Percentiles rank a stretch among this genome's conserved stretches.
phyloP scores from a whole-genome alignment of 352 stramenopile species.

The Globisporangium canariense region DNA sequence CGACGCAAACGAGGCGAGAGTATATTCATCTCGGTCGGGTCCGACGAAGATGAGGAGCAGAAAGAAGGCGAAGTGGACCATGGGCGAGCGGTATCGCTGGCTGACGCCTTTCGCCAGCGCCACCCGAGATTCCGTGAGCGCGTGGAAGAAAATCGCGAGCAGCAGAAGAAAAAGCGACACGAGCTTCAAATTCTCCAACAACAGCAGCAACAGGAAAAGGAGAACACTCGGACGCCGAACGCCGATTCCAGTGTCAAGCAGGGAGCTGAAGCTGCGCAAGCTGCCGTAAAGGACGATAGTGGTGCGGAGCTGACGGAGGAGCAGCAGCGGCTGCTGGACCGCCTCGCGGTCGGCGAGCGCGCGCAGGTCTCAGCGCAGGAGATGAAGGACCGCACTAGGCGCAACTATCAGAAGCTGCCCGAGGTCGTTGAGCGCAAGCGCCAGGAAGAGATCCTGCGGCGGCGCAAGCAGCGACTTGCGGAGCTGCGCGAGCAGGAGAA shows the following conservation, averaged over 20 bases:
- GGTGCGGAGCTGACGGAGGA: constrained; percentile 3
- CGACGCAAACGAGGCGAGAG: constrained; percentile 1
- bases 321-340: constrained; percentile 35
- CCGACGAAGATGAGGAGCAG: background rate
- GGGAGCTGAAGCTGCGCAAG: background rate
- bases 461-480: constrained; percentile 57
- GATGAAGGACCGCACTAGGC: constrained; percentile 63
- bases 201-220: constrained; percentile 8
- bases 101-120: constrained; percentile 54
- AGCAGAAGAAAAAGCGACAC: constrained; percentile 28
- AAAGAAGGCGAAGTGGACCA: background rate
- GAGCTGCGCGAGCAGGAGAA: constrained; percentile 73
- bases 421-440: constrained; percentile 73
- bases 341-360: constrained; percentile 46
- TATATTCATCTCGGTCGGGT: constrained; percentile 5
- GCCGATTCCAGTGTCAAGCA: background rate
- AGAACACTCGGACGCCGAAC: constrained; percentile 12
- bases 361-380: constrained; percentile 56
- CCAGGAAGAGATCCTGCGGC: constrained; percentile 64
- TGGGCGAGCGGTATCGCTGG: constrained; percentile 28
- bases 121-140: constrained; percentile 55
- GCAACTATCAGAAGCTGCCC: constrained; percentile 64
- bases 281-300: background rate
- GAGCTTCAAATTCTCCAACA: constrained; percentile 19
- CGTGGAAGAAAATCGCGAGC: constrained; percentile 21